Base-by-base conservation (phyloP, 2,329 filamentous ascomycete genomes). In the Shiraia bambusicola region DNA sequence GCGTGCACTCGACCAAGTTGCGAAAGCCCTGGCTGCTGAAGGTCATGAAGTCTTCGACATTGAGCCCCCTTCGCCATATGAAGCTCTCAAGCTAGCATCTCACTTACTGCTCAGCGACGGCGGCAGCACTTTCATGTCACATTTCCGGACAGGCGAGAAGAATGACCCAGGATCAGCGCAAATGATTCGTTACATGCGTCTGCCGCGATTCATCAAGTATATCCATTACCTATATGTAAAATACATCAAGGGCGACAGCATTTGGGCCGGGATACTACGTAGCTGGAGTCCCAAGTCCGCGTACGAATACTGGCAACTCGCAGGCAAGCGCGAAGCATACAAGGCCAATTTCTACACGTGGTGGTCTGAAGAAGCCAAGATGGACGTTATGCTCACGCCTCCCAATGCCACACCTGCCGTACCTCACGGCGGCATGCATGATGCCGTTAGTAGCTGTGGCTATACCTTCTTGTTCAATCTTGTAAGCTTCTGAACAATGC, bases 401-500 rank as follows among this genome's bases (percentile, higher is more conserved):
- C 89, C 85, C 0, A 95, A 96, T 65, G 89, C 91, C 0, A 95
- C 89, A 0, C 90, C 91, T 1, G 91, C 91, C 1, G 81, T 95
- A 3, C 90, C 90, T 1, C 90, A 95, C 63, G 81, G 84, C 33
- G 90, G 83, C 0, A 96, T 95, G 89, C 81, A 82, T 53, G 84
- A 92, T 56, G 88, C 88, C 2, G 83, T 93, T 31, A 87, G 86
- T 49, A 88, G 84, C 53, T 96, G 91, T 59, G 90, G 89, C 1
- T 96, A 97, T 63, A 96, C 91, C 0, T 95, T 96, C 65, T 70
- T 95, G 41, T 97, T 93, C 73, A 96, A 96, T 58, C 53, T 96
- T 59, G 84, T 87, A 72, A 69, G 81, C 72, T 6, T 12, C 9
- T 4, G 9, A 29, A n/a, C 3, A 32, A 10, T 16, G 6, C 6